A percentile compares a stretch with the other conserved stretches of the same genome.
These are phyloP conservation scores for Trichophyton rubrum DNA, from an alignment of 2,329 filamentous ascomycete genomes.

Conservation along the genomic window DNA sequence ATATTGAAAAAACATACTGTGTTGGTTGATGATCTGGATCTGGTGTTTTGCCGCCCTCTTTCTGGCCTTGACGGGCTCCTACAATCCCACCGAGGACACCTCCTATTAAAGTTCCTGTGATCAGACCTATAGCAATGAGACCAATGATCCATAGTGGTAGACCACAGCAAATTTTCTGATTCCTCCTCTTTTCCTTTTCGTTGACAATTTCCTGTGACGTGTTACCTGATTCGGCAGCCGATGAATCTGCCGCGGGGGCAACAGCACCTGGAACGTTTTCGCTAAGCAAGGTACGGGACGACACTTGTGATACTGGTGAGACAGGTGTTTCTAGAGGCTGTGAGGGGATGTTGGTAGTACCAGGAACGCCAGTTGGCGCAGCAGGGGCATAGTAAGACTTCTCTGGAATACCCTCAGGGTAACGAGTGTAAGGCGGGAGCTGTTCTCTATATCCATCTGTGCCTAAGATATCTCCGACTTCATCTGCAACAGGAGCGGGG, in stretches of 20 bases:
- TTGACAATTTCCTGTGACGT: slow-evolving; percentile 21
- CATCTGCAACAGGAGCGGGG: slow-evolving; percentile 64
- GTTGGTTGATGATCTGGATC: background rate
- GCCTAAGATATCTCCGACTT: slow-evolving; percentile 74
- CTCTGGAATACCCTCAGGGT: slow-evolving; percentile 60
- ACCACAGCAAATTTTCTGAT: slow-evolving; percentile 36
- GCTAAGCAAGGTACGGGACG: slow-evolving; percentile 19
- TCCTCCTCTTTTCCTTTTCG: slow-evolving; percentile 35
- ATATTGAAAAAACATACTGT: slow-evolving; percentile 5
- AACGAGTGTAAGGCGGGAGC: slow-evolving; percentile 80
- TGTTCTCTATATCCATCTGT: slow-evolving; percentile 83
- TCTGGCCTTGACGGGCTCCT: slow-evolving; percentile 30
- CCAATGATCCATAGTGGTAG: slow-evolving; percentile 41
- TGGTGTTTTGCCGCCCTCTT: slow-evolving; percentile 1
- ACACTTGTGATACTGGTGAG: slow-evolving; percentile 21
- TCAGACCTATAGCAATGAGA: slow-evolving; percentile 34
- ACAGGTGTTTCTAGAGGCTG: slow-evolving; percentile 25
- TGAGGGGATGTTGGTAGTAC: slow-evolving; percentile 38
- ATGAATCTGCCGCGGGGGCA: background rate
- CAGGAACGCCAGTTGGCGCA: slow-evolving; percentile 14
- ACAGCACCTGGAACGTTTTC: slow-evolving; percentile 9
- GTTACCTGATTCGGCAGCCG: slow-evolving; percentile 10
- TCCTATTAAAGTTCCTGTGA: slow-evolving; percentile 40
- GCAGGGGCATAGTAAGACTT: slow-evolving; percentile 38
- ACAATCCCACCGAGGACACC: slow-evolving; percentile 43